A percentile compares a stretch with the other conserved stretches of the same genome.
phyloP scores from a whole-genome alignment of 768 basidiomycete genomes.

The Royoungia palumana region DNA sequence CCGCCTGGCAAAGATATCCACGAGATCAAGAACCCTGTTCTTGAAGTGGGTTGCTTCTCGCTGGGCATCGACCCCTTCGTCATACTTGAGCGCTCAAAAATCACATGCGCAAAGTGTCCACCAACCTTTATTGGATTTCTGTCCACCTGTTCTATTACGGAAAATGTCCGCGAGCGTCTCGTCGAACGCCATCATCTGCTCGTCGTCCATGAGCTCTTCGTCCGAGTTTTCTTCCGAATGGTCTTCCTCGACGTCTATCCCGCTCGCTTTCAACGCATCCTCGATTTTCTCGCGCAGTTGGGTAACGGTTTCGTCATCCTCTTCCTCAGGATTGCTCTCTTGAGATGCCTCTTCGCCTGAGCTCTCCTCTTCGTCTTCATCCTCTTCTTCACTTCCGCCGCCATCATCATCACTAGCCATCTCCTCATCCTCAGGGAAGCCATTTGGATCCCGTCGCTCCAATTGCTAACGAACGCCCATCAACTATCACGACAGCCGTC shows the following conservation, averaged over 20 bases:
- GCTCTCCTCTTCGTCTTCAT: constrained; percentile 34
- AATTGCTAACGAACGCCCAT: constrained; percentile 91
- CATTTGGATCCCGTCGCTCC: constrained; percentile 62
- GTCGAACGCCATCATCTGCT: constrained; percentile 97
- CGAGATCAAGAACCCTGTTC: constrained; percentile 91
- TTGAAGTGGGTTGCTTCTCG: constrained; percentile 95
- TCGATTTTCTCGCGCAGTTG: constrained; percentile 68
- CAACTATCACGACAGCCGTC: not conserved
- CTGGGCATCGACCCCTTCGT: constrained; percentile 61
- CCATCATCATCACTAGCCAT: constrained; percentile 38
- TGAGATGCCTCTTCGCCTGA: constrained; percentile 32
- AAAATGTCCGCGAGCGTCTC: constrained; percentile 89
- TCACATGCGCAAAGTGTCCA: not conserved
- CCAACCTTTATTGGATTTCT: constrained; percentile 65
- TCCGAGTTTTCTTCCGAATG: constrained; percentile 51
- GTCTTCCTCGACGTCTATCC: constrained; percentile 50
- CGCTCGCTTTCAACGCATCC: constrained; percentile 58
- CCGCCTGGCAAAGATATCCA: constrained; percentile 79
- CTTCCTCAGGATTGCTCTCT: constrained; percentile 42
- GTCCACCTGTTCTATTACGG: constrained; percentile 58
- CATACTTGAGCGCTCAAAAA: not conserved
- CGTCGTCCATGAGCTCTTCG: constrained; percentile 86
- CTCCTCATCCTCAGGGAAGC: constrained; percentile 45
- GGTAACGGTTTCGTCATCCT: constrained; percentile 42
- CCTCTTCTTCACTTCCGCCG: constrained; percentile 35